Percentiles rank a stretch among this genome's conserved stretches.
phyloP scores from a whole-genome alignment of 169 alveolate species.

The Plasmodium vinckei region DNA sequence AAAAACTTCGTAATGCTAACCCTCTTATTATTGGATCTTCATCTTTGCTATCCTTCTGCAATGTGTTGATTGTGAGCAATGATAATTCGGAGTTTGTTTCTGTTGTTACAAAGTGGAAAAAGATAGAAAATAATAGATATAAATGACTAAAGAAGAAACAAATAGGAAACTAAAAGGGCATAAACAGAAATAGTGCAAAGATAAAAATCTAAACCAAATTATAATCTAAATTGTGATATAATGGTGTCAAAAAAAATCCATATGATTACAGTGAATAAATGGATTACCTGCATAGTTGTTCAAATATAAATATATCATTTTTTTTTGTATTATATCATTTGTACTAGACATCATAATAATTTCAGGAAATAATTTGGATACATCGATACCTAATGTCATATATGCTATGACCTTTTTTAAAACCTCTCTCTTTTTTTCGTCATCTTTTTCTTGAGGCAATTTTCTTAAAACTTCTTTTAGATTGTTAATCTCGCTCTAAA shows the following conservation, averaged over 20 bases:
- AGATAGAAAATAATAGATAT: too few species aligned
- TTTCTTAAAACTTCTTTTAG: conserved; percentile 71
- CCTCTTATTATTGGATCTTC: conserved; percentile 98
- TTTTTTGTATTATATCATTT: conserved; percentile 98
- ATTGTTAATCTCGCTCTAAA: conserved; percentile 75
- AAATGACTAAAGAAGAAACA: neutral
- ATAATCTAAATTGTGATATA: too few species aligned
- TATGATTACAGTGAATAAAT: neutral
- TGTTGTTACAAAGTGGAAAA: conserved; percentile 77
- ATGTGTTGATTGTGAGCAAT: conserved; percentile 97
- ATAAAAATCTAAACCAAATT: too few species aligned
- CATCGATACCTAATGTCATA: conserved; percentile 96
- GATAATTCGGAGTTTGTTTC: conserved; percentile 96
- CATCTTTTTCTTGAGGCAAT: conserved; percentile 77
- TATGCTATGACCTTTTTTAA: conserved; percentile 92
- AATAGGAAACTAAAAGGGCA: neutral
- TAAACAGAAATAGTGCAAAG: neutral
- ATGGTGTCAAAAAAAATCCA: neutral
- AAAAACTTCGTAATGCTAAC: conserved; percentile 96
- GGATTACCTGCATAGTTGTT: conserved; percentile 91
- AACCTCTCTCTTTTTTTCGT: conserved; percentile 78
- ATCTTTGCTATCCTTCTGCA: conserved; percentile 96
- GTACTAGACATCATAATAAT: conserved; percentile 97
- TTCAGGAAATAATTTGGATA: conserved; percentile 96
- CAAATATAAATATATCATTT: conserved; percentile 97